Evolutionary conservation across 1,284 basidiomycete species (phyloP).

Genomic region (Filobasidium uniguttulatum): DNA sequence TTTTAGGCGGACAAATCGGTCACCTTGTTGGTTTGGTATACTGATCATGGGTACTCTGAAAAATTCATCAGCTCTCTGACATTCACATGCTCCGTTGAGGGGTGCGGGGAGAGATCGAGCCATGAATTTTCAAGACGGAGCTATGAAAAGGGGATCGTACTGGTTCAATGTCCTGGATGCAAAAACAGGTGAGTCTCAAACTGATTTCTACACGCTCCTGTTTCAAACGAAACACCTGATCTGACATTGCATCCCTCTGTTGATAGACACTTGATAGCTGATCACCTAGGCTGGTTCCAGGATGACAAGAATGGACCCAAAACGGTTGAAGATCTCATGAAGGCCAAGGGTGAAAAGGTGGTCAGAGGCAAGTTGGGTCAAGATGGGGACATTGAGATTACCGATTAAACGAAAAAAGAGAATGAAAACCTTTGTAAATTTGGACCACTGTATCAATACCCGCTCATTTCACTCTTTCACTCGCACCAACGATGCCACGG

Average conservation of each 20-base stretch:
- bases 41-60: background rate
- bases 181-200: conserved; percentile 55
- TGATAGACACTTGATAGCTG: conserved; percentile 68
- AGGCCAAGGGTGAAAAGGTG: conserved; percentile 60
- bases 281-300: conserved; percentile 81
- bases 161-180: conserved; percentile 84
- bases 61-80: conserved; percentile 46
- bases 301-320: conserved; percentile 51
- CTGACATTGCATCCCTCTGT: background rate
- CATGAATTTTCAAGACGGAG: conserved; percentile 76
- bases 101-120: conserved; percentile 67
- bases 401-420: conserved; percentile 5
- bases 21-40: background rate
- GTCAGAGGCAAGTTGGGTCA: conserved; percentile 44
- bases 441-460: no score
- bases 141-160: conserved; percentile 77
- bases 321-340: conserved; percentile 69
- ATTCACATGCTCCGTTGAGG: conserved; percentile 72
- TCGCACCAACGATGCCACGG: no score
- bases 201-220: conserved; percentile 7
- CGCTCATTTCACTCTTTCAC: no score
- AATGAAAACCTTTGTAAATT: no score
- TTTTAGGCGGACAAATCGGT: background rate
- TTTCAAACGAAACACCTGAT: background rate
- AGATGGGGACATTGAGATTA: conserved; percentile 39